Evolutionary conservation across 1,284 basidiomycete genomes (phyloP), one percentile per base, ranked within the genome.

Genomic region (Chalciporus sp.): DNA sequence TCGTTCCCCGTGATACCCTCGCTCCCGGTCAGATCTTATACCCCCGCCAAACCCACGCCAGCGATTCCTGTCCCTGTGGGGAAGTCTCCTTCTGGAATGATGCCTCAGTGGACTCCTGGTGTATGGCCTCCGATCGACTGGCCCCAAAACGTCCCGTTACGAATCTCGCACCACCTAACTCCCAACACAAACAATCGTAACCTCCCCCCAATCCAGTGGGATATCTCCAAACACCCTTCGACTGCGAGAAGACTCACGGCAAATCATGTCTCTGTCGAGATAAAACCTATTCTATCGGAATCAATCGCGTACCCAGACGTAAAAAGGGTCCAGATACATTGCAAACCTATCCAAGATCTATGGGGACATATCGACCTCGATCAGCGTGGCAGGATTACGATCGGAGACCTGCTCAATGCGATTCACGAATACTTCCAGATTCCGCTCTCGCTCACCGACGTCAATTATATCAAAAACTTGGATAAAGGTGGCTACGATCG

Each of bases 381-480:
- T 12, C 65, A 56, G 16, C 42, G 20, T 16, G 8, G 49, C 16
- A 53, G 57, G 0, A 61, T 76, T 56, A 70, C 65, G 10, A 35
- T 74, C 10, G 56, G 60, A 43, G 74, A 75, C 54, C n/a, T 76
- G 52, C 59, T 77, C 23, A 55, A 66, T 8, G 70, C 67, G 7
- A 66, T 77, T 33, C 63, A 76, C 33, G 47, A 63, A 5, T 76
- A 68, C 58, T 71, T 76, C 58, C 73, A 74, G 57, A 62, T 52
- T 29, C 63, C 64, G 6, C 46, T 77, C 44, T 65, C 63, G 16
- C 56, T 55, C 14, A 47, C 54, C 0, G 73, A 76, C 47, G 67
- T 71, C 31, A 53, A 58, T 3, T 57, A 61, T 47, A 55, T 77
- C 28, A 49, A 55, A 40, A 3, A 33, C 0, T 33, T 64, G 17